These are phyloP conservation scores for Urostyla sp. DNA, from an alignment of 73 alveolate genomes.

Conservation along the genomic window DNA sequence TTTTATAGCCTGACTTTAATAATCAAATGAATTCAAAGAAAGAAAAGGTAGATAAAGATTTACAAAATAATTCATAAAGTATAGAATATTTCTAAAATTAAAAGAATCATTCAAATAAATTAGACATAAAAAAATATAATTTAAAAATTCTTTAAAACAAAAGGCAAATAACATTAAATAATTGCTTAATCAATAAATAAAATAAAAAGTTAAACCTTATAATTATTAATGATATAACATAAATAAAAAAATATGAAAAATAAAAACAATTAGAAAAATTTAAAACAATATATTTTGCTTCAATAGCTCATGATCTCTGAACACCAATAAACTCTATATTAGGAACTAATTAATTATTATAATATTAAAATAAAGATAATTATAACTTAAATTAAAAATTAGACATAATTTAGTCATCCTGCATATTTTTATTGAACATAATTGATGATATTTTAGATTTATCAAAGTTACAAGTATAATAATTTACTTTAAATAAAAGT, in stretches of 20 bases:
- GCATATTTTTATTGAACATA: constrained; percentile 47
- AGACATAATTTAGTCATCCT: constrained; percentile 48
- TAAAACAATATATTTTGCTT: constrained; percentile 52
- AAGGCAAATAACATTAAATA: too few species aligned
- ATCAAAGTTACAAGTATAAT: constrained; percentile 40
- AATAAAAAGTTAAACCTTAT: too few species aligned
- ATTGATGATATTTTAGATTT: constrained; percentile 62
- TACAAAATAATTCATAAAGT: too few species aligned
- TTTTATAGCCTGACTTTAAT: too few species aligned
- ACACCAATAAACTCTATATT: constrained; percentile 62
- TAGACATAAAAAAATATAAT: too few species aligned
- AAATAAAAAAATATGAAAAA: constrained; percentile 46
- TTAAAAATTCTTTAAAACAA: too few species aligned
- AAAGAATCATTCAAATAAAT: too few species aligned
- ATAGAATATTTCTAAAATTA: too few species aligned
- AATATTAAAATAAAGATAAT: background rate
- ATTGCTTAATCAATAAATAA: too few species aligned
- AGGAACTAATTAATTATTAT: constrained; percentile 32
- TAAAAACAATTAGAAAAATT: constrained; percentile 36
- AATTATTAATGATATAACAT: constrained; percentile 49
- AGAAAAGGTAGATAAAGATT: too few species aligned
- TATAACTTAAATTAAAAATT: constrained; percentile 1
- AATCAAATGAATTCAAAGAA: too few species aligned
- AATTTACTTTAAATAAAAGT: constrained; percentile 10
- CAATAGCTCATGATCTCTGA: constrained; percentile 66